These are phyloP conservation scores for Trichosporon sp. DNA, from an alignment of 1,284 basidiomycete genomes.

Conservation along the genomic window DNA sequence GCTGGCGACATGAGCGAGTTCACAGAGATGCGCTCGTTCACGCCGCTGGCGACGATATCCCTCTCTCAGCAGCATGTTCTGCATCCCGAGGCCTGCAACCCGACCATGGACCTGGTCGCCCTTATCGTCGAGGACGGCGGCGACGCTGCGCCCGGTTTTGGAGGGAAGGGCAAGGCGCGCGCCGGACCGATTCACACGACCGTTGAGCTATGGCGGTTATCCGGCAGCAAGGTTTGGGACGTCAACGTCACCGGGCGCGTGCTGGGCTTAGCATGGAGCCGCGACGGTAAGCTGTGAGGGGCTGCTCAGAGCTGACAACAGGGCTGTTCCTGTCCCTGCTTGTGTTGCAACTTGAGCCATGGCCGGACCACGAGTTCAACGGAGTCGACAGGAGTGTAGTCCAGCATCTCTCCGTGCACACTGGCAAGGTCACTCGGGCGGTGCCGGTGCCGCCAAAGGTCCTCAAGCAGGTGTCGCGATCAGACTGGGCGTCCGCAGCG, in stretches of 20 bases:
- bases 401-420: slow-evolving; percentile 40
- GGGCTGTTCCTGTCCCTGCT: slow-evolving; percentile 36
- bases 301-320: slow-evolving; percentile 9
- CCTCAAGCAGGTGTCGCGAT: not conserved
- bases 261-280: slow-evolving; percentile 40
- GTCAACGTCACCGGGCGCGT: slow-evolving; percentile 28
- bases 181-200: slow-evolving; percentile 5
- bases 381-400: slow-evolving; percentile 12
- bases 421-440: slow-evolving; percentile 28
- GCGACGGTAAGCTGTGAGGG: slow-evolving; percentile 30
- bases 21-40: slow-evolving; percentile 28
- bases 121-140: slow-evolving; percentile 21
- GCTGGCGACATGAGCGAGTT: slow-evolving; percentile 11
- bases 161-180: slow-evolving; percentile 24
- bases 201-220: slow-evolving; percentile 36
- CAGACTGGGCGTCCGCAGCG: not conserved
- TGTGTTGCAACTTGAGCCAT: slow-evolving; percentile 11
- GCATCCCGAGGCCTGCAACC: slow-evolving; percentile 40
- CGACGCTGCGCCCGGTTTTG: not conserved
- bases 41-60: slow-evolving; percentile 27
- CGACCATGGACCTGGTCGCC: slow-evolving; percentile 43
- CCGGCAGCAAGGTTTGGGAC: slow-evolving; percentile 44
- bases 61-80: slow-evolving; percentile 29
- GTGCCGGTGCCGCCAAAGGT: slow-evolving; percentile 13
- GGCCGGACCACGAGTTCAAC: not conserved